Evolutionary conservation across 306 rosid species (phyloP), one percentile per base, ranked within the genome.

Genomic region (Fagus crenata): DNA sequence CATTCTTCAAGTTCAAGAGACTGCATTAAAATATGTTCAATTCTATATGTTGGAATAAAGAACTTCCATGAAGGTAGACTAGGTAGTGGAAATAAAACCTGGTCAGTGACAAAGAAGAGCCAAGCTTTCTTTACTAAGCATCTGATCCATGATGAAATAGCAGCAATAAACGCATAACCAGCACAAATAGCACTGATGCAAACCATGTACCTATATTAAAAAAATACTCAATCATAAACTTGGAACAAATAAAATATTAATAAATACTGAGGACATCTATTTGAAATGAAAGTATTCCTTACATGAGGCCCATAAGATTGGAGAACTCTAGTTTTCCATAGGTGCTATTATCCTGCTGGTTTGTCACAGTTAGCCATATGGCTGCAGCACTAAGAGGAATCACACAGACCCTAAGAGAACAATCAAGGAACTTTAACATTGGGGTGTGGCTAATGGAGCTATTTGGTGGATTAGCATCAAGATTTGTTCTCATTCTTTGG

Each of bases 61-160:
- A 55, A 17, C 74, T 36, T 41, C 28, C 39, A 32, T 33, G 13
- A 54, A 8, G 28, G 61, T 22, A 22, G 28, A 22, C 28, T 22
- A 22, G 28, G 28, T 1, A 14, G 13, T 39, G 12, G 36, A 41
- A 32, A 74, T 56, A 36, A 80, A 80, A 95, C 98, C 97, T 95
- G 96, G 80, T 95, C 98, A 71, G 96, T 84, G 78, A 92, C 69
- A 65, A 90, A 92, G 87, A 92, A 92, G 67, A 95, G 53, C 97
- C 97, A 95, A 75, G 95, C 81, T 86, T 88, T 95, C 51, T 86
- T 67, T 0, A 78, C 85, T 1, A 82, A 51, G 80, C 55, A 80
- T 71, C 74, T 86, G 63, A 88, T 3, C 95, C 97, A 92, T 5
- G 87, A 83, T 56, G 83, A 84, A 1, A 69, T 64, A 55, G 88